Evolutionary conservation across 345 rosid genomes (phyloP), one percentile per base, ranked within the genome.

Genomic region (Salix caprea): DNA sequence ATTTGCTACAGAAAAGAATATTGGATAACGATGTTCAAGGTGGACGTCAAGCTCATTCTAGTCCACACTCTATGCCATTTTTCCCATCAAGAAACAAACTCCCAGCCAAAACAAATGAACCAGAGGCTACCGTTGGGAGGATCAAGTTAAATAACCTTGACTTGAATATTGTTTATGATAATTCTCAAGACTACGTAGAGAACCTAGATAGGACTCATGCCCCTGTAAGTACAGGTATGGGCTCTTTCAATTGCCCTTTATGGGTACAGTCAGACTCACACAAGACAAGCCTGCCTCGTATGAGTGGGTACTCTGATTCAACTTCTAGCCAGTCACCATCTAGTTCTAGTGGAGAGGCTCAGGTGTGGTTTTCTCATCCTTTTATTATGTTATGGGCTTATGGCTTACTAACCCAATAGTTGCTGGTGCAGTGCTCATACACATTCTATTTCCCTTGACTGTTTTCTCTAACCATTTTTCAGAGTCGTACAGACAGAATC

Each of bases 401-500:
- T 23, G 24, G 28, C 26, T 56, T 56, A 56, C 6, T 9, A 56
- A 4, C 62, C 28, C 28, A 56, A 3, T 56, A 56, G 62, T 56
- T 56, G 3, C 62, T 12, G 54, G 48, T 30, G 36, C 76, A n/a
- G 68, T 65, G 76, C 28, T 44, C 32, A 12, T 54, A 18, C n/a
- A 42, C 19, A 34, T 65, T 65, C 74, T 76, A 65, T 30, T 65
- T 76, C 69, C 39, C 74, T 62, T 83, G 61, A 83, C 42, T 67
- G 7, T 48, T 39, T 54, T 68, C 65, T 74, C 78, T 78, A 66
- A 69, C 40, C 73, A 70, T 26, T 78, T 79, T 75, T 77, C 95
- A 96, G 99, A 85, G 86, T 80, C 96, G 99, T 69, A 96, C 99
- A 1, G 94, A 89, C 73, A 86, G 97, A 76, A 93, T 96, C 66